Evolutionary conservation across 2,329 filamentous ascomycete species (phyloP), one percentile per base, ranked within the genome.

Genomic region (Coniochaeta sp.): DNA sequence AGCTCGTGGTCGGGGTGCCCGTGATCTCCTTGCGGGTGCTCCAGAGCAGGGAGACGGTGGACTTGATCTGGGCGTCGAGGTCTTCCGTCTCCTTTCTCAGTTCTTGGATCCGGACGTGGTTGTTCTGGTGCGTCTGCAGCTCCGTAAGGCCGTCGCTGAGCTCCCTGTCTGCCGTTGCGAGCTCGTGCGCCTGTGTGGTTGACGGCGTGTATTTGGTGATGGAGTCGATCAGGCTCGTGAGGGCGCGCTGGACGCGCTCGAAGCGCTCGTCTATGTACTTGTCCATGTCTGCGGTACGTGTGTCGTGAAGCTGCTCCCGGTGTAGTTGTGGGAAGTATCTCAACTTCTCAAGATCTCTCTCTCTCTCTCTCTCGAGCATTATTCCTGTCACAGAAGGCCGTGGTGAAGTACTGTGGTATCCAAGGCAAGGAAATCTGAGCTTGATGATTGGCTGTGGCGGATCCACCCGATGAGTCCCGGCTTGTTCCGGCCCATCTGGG

Each of bases 131-230:
- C 5, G 71, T 78, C 71, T 90, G 82, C 19, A 93, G 59, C 42
- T 88, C 78, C 66, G 87, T 81, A 2, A 96, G 78, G 4, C 88
- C 85, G 64, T 80, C 77, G 65, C 78, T 82, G 52, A 96, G 81
- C 62, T 88, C 84, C 47, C 81, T 77, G 69, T 96, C 89, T 26
- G 90, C 90, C 8, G 80, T 77, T 19, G 89, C 78, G 10, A 96
- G 84, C 64, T 92, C 88, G 60, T 83, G 77, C 6, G 88, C 89
- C 28, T 87, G 84, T 38, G 79, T 74, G 4, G 83, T 77, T 7
- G 88, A 90, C 0, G 91, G 90, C 68, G 92, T 91, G 74, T 93
- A 93, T 64, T 91, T 89, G 6, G 89, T 82, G 63, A 96, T 89
- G 0, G 90, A 93, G 71, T 92, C 89, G 66, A 92, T 87, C 36